phyloP scores from a whole-genome alignment of 75 land plant species.

The Selaginella tamariscina region DNA sequence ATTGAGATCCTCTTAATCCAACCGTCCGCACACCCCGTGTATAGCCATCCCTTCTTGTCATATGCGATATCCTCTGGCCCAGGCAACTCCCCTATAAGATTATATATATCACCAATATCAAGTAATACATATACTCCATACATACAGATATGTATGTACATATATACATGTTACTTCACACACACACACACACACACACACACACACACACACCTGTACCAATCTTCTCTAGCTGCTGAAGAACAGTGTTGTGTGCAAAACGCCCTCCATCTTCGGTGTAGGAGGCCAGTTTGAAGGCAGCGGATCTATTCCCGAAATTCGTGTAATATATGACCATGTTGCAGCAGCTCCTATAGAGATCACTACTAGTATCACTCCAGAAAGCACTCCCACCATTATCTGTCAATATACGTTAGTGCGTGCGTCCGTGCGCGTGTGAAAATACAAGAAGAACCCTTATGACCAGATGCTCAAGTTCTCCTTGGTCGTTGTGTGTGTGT shows the following conservation, averaged over 20 bases:
- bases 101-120: no score
- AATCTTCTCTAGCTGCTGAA: conserved; percentile 30
- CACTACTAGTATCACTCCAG: conserved; percentile 3
- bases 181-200: no score
- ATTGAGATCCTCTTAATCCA: conserved; percentile 46
- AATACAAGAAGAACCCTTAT: no score
- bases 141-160: no score
- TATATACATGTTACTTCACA: no score
- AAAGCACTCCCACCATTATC: background rate
- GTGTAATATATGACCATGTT: conserved; percentile 2
- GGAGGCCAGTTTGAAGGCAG: conserved; percentile 14
- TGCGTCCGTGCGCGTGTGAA: no score
- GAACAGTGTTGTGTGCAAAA: background rate
- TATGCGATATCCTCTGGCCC: conserved; percentile 43
- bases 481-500: no score
- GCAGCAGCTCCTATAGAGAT: conserved; percentile 11
- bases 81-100: conserved; percentile 31
- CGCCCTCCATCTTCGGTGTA: conserved; percentile 15
- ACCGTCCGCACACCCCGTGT: conserved; percentile 52
- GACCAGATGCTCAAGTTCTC: no score
- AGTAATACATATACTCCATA: no score
- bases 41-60: conserved; percentile 28
- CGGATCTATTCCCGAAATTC: conserved; percentile 21
- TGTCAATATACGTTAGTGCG: no score
- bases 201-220: no score